phyloP scores from a whole-genome alignment of 2,329 filamentous ascomycete genomes.

The Fusarium nodosum region DNA sequence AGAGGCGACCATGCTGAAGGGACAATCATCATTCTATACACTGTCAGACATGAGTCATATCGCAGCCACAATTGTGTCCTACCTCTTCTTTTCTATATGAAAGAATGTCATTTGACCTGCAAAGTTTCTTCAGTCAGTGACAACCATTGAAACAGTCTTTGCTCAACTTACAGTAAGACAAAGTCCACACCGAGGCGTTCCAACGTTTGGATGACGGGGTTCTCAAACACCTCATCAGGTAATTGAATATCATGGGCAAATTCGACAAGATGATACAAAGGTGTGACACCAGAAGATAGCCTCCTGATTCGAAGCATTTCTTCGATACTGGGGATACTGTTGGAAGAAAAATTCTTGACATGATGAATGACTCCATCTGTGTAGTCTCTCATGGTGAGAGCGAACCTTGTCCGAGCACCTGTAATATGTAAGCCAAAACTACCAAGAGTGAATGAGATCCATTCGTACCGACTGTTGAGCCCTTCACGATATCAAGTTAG shows the following conservation, averaged over 20 bases:
- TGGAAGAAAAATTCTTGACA: slow-evolving; percentile 19
- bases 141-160: rapidly evolving
- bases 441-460: rapidly evolving
- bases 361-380: slow-evolving; percentile 28
- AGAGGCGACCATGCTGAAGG: slow-evolving; percentile 25
- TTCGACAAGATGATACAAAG: slow-evolving; percentile 20
- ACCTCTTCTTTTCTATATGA: slow-evolving; percentile 27
- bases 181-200: slow-evolving; percentile 24
- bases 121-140: rapidly evolving
- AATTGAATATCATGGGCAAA: slow-evolving; percentile 19
- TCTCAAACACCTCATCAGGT: slow-evolving; percentile 7
- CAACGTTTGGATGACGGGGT: slow-evolving; percentile 2
- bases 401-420: slow-evolving; percentile 12
- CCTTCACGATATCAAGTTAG: neutral
- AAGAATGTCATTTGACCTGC: slow-evolving; percentile 13
- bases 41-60: neutral
- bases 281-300: slow-evolving; percentile 15
- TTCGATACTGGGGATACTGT: slow-evolving; percentile 6
- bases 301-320: slow-evolving; percentile 15
- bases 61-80: rapidly evolving
- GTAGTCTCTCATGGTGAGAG: slow-evolving; percentile 21
- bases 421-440: rapidly evolving
- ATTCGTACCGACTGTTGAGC: neutral
- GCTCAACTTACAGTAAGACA: slow-evolving; percentile 5
- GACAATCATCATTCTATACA: slow-evolving; percentile 14